phyloP scores from a whole-genome alignment of 257 asterid genomes.

The Ilex aquifolium region DNA sequence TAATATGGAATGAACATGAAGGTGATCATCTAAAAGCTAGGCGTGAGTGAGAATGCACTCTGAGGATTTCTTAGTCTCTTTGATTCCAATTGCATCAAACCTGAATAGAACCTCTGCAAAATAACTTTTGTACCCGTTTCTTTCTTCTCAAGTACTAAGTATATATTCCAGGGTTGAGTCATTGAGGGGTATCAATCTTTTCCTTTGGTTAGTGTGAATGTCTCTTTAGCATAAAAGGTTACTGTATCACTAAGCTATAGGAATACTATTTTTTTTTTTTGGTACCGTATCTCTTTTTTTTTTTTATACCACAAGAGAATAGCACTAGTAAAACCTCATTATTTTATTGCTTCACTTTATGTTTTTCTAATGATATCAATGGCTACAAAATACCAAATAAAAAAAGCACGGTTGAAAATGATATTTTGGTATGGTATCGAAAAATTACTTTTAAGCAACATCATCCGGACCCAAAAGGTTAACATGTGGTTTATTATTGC shows the following conservation, averaged over 20 bases:
- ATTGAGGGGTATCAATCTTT: constrained; percentile 32
- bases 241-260: background rate
- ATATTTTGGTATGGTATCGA: no score
- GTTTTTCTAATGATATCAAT: no score
- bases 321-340: no score
- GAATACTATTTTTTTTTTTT: no score
- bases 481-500: constrained; percentile 31
- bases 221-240: constrained; percentile 54
- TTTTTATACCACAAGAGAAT: no score
- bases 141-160: constrained; percentile 8
- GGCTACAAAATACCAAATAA: no score
- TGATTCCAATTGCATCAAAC: constrained; percentile 2
- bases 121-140: background rate
- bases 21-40: constrained; percentile 6
- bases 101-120: background rate
- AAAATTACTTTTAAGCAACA: no score
- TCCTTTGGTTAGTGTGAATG: constrained; percentile 32
- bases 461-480: no score
- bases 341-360: no score
- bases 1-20: constrained; percentile 14
- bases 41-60: constrained; percentile 9
- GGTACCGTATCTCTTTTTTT: no score
- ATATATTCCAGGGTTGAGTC: constrained; percentile 31
- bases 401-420: no score
- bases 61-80: background rate